Conservation (phyloP, 208 protist species). For the Leishmania tarentolae region DNA sequence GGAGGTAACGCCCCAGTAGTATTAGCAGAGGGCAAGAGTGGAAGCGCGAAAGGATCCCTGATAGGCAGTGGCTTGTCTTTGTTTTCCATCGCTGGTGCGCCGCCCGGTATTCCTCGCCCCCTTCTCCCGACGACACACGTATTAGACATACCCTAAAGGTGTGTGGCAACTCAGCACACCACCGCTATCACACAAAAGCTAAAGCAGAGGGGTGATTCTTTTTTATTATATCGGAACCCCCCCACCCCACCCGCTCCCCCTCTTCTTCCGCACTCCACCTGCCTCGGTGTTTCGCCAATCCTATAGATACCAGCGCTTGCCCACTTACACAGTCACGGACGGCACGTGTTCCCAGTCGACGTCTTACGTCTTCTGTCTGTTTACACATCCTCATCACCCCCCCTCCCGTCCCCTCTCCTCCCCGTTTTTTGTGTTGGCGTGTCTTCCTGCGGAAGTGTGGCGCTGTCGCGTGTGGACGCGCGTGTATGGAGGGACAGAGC, state of each 20-base stretch:
- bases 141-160: background rate
- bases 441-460: background rate
- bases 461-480: background rate
- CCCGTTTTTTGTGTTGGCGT: background rate
- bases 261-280: background rate
- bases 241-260: background rate
- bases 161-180: background rate
- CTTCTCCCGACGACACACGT: background rate
- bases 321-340: background rate
- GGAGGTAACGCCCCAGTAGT: background rate
- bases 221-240: background rate
- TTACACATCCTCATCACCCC: background rate
- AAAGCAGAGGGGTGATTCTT: background rate
- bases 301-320: background rate
- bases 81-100: background rate
- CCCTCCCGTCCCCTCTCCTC: background rate
- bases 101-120: background rate
- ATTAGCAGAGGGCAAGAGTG: background rate
- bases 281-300: background rate
- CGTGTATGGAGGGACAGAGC: background rate
- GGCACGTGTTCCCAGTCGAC: background rate
- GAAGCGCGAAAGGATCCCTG: background rate
- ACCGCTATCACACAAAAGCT: too few relatives aligned
- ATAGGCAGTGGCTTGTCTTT: background rate
- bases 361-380: background rate